Percentiles rank a stretch among this genome's conserved stretches.
phyloP scores from a whole-genome alignment of 192 early-diverging fungal species.

The Lunasporangiospora selenospora region DNA sequence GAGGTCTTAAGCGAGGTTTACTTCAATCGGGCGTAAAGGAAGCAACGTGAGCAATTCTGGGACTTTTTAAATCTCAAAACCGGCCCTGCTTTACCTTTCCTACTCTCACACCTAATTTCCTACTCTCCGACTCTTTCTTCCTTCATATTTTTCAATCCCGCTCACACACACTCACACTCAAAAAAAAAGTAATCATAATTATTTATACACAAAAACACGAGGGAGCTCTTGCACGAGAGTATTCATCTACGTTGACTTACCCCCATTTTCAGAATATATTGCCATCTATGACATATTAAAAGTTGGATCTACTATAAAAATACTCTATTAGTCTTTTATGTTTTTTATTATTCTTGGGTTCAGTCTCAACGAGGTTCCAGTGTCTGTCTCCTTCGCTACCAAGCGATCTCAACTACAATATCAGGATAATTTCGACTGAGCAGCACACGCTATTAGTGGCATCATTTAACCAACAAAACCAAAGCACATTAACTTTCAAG shows the following conservation, averaged over 20 bases:
- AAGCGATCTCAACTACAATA: no score
- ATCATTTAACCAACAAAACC: no score
- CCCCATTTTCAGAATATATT: background rate
- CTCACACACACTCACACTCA: no score
- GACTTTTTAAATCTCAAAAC: no score
- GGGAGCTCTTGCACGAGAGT: conserved; percentile 5
- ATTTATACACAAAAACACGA: conserved; percentile 17
- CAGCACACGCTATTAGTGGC: no score
- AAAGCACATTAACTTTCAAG: no score
- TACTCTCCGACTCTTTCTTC: background rate
- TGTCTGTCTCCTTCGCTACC: no score
- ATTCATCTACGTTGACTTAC: background rate
- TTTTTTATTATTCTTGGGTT: background rate
- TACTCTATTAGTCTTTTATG: background rate
- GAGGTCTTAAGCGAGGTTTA: conserved; percentile 44
- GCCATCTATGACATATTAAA: background rate
- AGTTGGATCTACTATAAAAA: background rate
- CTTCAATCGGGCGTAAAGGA: conserved; percentile 15
- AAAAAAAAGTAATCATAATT: conserved; percentile 15
- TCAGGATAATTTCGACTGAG: no score
- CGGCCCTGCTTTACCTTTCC: no score
- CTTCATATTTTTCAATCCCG: no score
- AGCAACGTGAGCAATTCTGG: no score
- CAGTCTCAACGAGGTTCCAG: no score
- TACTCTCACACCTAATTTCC: background rate